Percentiles rank a stretch among this genome's conserved stretches.
phyloP scores from a whole-genome alignment of 257 asterid genomes.

The Capsicum pubescens region DNA sequence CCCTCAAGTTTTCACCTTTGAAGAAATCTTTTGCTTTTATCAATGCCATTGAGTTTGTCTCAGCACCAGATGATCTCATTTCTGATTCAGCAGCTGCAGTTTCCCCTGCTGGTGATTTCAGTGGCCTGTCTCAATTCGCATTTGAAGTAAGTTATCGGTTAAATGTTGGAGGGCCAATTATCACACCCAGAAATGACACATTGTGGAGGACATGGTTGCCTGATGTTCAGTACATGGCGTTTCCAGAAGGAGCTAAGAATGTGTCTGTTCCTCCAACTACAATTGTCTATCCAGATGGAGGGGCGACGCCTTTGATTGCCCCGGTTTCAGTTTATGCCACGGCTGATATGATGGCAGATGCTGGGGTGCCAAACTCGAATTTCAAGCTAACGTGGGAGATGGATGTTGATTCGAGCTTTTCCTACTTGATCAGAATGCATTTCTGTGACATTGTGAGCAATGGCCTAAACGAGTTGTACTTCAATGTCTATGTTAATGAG shows the following conservation, averaged over 20 bases:
- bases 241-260: conserved; percentile 61
- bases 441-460: conserved; percentile 86
- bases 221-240: conserved; percentile 50
- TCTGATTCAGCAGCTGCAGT: conserved; percentile 61
- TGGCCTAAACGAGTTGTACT: conserved; percentile 78
- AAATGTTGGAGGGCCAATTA: conserved; percentile 73
- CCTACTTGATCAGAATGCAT: conserved; percentile 75
- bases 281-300: conserved; percentile 60
- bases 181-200: conserved; percentile 80
- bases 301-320: conserved; percentile 75
- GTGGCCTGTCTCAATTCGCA: conserved; percentile 50
- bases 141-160: conserved; percentile 67
- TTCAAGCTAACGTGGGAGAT: conserved; percentile 86
- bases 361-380: conserved; percentile 60
- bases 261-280: conserved; percentile 57
- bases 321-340: conserved; percentile 73
- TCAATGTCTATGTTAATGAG: conserved; percentile 77
- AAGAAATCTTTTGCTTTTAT: conserved; percentile 70
- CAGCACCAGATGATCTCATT: conserved; percentile 74
- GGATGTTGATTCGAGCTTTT: conserved; percentile 77
- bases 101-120: conserved; percentile 56
- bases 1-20: conserved; percentile 78
- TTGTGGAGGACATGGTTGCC: conserved; percentile 73
- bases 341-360: conserved; percentile 77
- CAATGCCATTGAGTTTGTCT: conserved; percentile 85